These are phyloP conservation scores for Betula pendula DNA, from an alignment of 306 rosid species.

Conservation along the genomic window DNA sequence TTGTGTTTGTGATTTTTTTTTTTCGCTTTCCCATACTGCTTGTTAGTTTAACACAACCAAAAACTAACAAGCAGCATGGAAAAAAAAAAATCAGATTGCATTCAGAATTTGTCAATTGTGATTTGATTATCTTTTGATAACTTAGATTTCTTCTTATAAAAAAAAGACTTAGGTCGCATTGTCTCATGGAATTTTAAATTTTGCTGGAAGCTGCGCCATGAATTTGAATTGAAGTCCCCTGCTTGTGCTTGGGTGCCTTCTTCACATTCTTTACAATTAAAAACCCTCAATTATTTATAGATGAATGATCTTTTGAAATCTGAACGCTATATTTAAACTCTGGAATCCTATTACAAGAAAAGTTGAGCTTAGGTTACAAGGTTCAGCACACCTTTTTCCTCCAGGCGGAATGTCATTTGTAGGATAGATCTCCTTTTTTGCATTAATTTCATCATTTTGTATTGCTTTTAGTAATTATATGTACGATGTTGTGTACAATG, in stretches of 20 bases:
- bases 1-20: neutral
- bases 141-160: too few species aligned
- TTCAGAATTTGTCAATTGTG: neutral
- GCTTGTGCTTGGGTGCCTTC: neutral
- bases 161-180: neutral
- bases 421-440: neutral
- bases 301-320: neutral
- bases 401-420: neutral
- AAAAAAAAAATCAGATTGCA: too few species aligned
- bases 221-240: neutral
- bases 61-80: too few species aligned
- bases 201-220: constrained; percentile 2
- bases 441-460: too few species aligned
- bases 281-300: neutral
- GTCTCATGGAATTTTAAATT: neutral
- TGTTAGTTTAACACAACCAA: neutral
- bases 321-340: neutral
- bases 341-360: constrained; percentile 1
- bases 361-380: neutral
- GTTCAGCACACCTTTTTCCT: neutral
- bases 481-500: neutral
- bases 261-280: neutral
- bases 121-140: too few species aligned
- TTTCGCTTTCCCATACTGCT: neutral
- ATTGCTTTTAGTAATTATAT: too few species aligned